Base-by-base conservation (phyloP, 2,329 filamentous ascomycete species). In the Ceratocystis papillata region DNA sequence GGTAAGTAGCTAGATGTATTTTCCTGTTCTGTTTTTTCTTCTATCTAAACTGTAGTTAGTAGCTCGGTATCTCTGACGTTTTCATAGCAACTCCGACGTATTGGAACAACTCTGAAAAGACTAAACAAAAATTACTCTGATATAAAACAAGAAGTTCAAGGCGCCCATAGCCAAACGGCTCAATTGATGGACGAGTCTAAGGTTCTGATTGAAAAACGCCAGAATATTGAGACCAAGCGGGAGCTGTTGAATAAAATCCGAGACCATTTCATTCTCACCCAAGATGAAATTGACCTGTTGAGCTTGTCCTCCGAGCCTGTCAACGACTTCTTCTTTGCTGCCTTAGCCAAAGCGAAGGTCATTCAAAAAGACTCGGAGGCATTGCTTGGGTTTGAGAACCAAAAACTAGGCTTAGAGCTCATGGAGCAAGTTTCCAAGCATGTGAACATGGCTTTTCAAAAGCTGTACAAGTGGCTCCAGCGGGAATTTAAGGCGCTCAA, bases 401-500 rank as follows among this genome's bases (percentile, higher is more conserved):
- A 97, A 75, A 86, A 87, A 7, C 78, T 96, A 0, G 94, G 93
- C 0, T 79, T 95, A 3, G 92, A 97, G 71, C 83, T 97, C 62
- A 92, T 97, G 81, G 93, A 96, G 69, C 85, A 93, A 74, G 93
- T 87, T 65, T 92, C 91, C 0, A 90, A 90, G 67, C 85, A 90
- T 69, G 81, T 99, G 62, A 94, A 96, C 72, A 81, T 87, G 17
- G 93, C 90, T 4, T 99, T 94, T 71, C 93, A 99, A 73, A 99
- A 96, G 73, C 81, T 99, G 2, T 96, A 96, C 76, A 86, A 90
- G 71, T 99, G 93, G 93, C 86, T 96, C 22, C 92, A 96, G 73
- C 86, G 88, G 67, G 91, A 96, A 71, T 95, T 99, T 77, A 96
- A 92, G 74, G 87, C 87, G 0, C 77, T 97, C 63, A 95, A 97